Evolutionary conservation across 306 rosid species (phyloP), one percentile per base, ranked within the genome.

Genomic region (Inga oerstediana): DNA sequence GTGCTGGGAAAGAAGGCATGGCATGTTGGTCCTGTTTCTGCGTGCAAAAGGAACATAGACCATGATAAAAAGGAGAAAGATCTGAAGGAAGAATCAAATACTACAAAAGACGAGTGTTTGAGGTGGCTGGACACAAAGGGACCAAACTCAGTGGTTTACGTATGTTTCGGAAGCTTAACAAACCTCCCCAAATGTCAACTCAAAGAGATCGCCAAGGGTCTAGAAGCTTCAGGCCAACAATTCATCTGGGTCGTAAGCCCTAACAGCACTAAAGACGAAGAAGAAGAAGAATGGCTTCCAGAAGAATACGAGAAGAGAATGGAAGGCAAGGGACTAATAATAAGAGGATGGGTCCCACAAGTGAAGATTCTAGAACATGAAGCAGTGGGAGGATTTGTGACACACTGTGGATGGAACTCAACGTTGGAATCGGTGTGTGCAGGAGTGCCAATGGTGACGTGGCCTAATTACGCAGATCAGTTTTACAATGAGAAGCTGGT

Each of bases 21-120:
- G 93, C 93, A 86, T 17, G 81, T 91, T 9, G 97, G 97, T 8
- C 97, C 97, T 0, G 41, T 93, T 8, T 93, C 87, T 52, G 27
- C 88, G 20, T 72, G 81, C 37, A 80, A 68, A 1, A 59, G 39
- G 14, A 32, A 74, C 0, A 12, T 1, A 0, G 48, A 71, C 2
- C 34, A 32, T 32, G 84, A 70, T 0, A 72, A 81, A 74, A 12
- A 41, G 12, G 16, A 72, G 0, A 32, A 32, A 73, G 86, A 41
- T 82, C 84, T 75, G 72, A 65, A 16, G 0, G 87, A 78, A 37
- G 17, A 44, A 0, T 43, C 69, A 3, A 75, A 79, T 46, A 11
- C 45, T 14, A 74, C 56, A 15, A 59, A 75, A 19, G 20, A 70
- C 15, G 84, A 79, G 16, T 88, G 88, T 81, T 10, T 85, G 16